Conservation (phyloP, 306 rosid genomes). For the Lathyrus sativus region DNA sequence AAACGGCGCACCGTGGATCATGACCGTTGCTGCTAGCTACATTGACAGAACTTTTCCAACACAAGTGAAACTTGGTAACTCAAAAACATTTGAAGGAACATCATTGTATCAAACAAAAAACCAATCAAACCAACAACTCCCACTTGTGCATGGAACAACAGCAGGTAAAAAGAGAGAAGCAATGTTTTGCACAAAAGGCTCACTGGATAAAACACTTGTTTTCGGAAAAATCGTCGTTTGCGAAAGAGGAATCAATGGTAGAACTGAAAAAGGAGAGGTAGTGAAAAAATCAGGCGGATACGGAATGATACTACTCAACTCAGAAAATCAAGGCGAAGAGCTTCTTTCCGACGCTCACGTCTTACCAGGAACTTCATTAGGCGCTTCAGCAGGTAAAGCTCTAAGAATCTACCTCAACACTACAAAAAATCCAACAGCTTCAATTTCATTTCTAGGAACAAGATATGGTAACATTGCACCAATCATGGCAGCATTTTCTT, state of each 20-base stretch:
- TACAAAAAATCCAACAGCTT: conserved; percentile 46
- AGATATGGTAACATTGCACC: conserved; percentile 61
- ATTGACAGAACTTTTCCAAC: conserved; percentile 64
- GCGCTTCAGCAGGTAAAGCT: conserved; percentile 51
- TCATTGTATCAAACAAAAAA: conserved; percentile 58
- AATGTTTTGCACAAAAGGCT: conserved; percentile 45
- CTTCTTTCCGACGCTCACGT: conserved; percentile 67
- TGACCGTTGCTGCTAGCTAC: conserved; percentile 83
- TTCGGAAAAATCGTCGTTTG: conserved; percentile 66
- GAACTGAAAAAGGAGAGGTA: conserved; percentile 59
- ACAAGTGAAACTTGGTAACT: conserved; percentile 63
- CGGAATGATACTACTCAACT: conserved; percentile 63
- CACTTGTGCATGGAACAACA: conserved; percentile 55
- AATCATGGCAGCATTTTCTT: conserved; percentile 68
- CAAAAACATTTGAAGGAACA: conserved; percentile 54
- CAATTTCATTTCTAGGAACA: conserved; percentile 56
- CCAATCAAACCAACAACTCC: conserved; percentile 43
- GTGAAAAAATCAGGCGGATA: conserved; percentile 65
- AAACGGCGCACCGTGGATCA: conserved; percentile 75
- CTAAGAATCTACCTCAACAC: conserved; percentile 42
- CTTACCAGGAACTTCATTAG: conserved; percentile 67
- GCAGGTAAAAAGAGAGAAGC: conserved; percentile 51
- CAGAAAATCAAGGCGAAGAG: conserved; percentile 58
- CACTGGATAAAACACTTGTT: conserved; percentile 53
- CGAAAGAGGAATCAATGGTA: conserved; percentile 51